phyloP scores from a whole-genome alignment of 495 filamentous ascomycete species.

The Extremus antarcticus region DNA sequence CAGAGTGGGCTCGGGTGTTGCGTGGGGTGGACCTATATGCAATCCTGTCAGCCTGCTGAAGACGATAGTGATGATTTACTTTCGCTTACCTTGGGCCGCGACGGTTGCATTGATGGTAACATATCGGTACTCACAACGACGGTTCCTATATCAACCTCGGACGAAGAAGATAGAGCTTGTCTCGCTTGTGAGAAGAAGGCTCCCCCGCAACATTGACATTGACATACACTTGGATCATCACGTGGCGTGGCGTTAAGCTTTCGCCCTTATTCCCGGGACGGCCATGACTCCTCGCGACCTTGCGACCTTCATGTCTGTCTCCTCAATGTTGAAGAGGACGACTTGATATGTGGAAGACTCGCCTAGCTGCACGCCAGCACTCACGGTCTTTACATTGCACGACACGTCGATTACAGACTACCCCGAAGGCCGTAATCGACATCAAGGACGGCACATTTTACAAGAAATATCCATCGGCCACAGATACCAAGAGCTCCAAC shows the following conservation, averaged over 20 bases:
- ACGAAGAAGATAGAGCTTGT: background rate
- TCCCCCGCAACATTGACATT: background rate
- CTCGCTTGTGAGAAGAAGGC: background rate
- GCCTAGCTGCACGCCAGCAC: conserved; percentile 3
- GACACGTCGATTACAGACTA: background rate
- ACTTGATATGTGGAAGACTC: conserved; percentile 1
- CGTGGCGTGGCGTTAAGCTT: background rate
- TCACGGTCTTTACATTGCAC: conserved; percentile 10
- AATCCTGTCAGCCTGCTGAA: background rate
- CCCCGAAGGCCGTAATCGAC: conserved; percentile 47
- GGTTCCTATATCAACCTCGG: background rate
- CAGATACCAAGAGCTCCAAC: conserved; percentile 33
- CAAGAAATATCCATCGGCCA: conserved; percentile 38
- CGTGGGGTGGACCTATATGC: conserved; percentile 7
- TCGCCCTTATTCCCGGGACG: background rate
- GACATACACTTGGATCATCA: background rate
- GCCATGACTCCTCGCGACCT: background rate
- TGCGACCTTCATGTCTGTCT: background rate
- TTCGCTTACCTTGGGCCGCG: conserved; percentile 23
- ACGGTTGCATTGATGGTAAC: conserved; percentile 27
- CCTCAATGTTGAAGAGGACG: background rate
- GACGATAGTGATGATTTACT: background rate
- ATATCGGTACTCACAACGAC: conserved; percentile 9
- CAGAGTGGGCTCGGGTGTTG: conserved; percentile 6
- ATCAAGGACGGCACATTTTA: conserved; percentile 75